phyloP scores from a whole-genome alignment of 768 basidiomycete species.

The Suillus placidus region DNA sequence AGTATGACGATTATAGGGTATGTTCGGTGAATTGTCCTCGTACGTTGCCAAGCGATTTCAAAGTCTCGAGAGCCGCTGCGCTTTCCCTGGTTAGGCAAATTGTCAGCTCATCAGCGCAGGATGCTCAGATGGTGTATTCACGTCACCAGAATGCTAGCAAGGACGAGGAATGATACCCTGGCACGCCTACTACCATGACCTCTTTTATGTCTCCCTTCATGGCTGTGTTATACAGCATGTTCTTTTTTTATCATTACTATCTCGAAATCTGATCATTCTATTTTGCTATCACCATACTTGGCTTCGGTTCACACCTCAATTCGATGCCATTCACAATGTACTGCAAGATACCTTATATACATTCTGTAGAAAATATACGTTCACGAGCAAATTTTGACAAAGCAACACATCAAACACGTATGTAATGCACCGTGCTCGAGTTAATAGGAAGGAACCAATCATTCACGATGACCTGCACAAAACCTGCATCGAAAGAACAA shows the following conservation, averaged over 20 bases:
- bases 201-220: too few relatives aligned
- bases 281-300: too few relatives aligned
- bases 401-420: constrained; percentile 24
- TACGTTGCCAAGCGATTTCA: background rate
- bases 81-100: too few relatives aligned
- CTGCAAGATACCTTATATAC: background rate
- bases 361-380: background rate
- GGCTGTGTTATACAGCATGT: too few relatives aligned
- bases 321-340: background rate
- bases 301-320: too few relatives aligned
- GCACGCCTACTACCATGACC: too few relatives aligned
- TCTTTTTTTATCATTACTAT: too few relatives aligned
- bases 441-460: constrained; percentile 23
- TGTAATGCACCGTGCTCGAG: constrained; percentile 28
- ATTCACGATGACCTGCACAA: constrained; percentile 19
- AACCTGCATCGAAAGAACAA: constrained; percentile 11
- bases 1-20: background rate
- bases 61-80: background rate
- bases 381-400: background rate
- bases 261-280: too few relatives aligned
- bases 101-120: too few relatives aligned
- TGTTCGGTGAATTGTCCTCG: background rate
- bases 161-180: too few relatives aligned
- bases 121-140: too few relatives aligned
- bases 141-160: too few relatives aligned